Evolutionary conservation across 441 rosid species (phyloP).

Genomic region (Adansonia grandidieri): DNA sequence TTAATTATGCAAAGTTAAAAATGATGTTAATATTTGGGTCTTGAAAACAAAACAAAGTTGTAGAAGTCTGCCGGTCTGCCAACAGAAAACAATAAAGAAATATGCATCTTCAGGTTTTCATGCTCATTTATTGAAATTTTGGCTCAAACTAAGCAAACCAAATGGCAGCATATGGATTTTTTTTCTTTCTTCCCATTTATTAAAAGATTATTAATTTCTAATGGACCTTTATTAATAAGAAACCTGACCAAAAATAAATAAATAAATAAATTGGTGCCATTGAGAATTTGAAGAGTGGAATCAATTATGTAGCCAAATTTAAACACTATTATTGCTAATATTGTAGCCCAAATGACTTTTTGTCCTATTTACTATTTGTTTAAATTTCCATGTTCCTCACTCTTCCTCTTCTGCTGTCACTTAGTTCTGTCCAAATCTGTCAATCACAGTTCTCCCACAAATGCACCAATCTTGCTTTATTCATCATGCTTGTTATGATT

Average conservation of each 20-base stretch:
- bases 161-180: not conserved
- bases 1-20: constrained; percentile 4
- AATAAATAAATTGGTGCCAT: not conserved
- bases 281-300: not conserved
- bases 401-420: not conserved
- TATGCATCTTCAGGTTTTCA: constrained; percentile 2
- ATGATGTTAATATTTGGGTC: constrained; percentile 2
- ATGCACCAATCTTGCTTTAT: not conserved
- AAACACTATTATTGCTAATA: not conserved
- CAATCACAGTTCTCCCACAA: not conserved
- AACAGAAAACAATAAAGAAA: not conserved
- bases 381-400: not conserved
- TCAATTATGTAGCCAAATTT: not conserved
- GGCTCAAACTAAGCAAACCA: constrained; percentile 7
- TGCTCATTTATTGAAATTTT: not conserved
- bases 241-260: not conserved
- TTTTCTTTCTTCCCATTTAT: not conserved
- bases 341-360: constrained; percentile 4
- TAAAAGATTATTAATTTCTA: no score
- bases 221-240: no score
- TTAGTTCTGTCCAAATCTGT: not conserved
- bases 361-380: not conserved
- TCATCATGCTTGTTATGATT: not conserved
- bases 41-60: constrained; percentile 3
- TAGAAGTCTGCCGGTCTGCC: not conserved